These are phyloP conservation scores for Alternaria dauci DNA, from an alignment of 2,329 filamentous ascomycete species.

Conservation along the genomic window DNA sequence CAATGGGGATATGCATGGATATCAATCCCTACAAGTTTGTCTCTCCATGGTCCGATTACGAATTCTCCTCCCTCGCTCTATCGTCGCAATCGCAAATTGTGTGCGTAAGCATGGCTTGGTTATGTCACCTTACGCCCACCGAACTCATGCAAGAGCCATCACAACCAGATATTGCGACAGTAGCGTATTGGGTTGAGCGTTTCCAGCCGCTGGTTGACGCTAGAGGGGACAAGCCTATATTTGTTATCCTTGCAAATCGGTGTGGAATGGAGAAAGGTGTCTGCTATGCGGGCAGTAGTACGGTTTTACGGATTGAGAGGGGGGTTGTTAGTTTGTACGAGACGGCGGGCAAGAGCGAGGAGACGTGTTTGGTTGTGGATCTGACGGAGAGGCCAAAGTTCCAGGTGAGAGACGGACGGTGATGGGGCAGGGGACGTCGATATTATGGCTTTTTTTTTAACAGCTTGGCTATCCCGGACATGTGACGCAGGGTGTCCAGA, in stretches of 20 bases:
- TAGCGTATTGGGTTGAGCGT: constrained; percentile 78
- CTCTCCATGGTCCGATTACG: constrained; percentile 65
- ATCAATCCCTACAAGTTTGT: constrained; percentile 71
- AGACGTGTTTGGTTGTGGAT: constrained; percentile 74
- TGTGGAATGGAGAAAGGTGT: constrained; percentile 71
- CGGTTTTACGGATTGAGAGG: constrained; percentile 70
- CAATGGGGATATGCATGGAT: constrained; percentile 63
- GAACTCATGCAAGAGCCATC: constrained; percentile 56
- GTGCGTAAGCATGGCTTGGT: constrained; percentile 80
- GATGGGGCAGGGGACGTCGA: constrained; percentile 1
- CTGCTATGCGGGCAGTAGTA: constrained; percentile 77
- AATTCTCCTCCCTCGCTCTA: constrained; percentile 67
- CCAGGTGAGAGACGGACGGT: constrained; percentile 43
- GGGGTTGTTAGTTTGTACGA: constrained; percentile 75
- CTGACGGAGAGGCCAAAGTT: constrained; percentile 56
- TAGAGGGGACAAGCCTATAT: constrained; percentile 60
- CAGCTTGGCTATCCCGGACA: neutral
- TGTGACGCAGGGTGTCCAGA: neutral
- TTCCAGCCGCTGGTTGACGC: constrained; percentile 66
- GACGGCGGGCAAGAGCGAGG: constrained; percentile 73
- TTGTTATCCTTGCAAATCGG: constrained; percentile 76
- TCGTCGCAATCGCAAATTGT: constrained; percentile 67
- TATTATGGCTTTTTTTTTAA: neutral
- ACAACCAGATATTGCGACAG: constrained; percentile 73
- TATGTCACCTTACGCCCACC: constrained; percentile 65